Base-by-base conservation (phyloP, 2,329 filamentous ascomycete genomes). In the Alternaria burnsii region DNA sequence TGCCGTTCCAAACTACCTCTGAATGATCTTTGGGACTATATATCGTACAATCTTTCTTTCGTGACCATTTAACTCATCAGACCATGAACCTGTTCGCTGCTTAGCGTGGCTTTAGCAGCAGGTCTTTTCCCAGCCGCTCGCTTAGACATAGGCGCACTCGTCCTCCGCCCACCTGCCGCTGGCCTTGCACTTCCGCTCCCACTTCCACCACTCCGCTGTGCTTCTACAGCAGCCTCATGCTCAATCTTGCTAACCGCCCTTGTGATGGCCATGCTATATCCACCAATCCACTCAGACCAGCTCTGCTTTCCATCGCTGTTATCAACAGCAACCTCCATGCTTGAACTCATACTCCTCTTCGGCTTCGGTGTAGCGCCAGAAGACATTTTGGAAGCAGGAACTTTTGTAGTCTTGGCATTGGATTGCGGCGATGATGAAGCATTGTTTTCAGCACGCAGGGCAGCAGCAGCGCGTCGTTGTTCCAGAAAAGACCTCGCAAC, bases 221-320 rank as follows among this genome's bases (percentile, higher is more conserved):
- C 73, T 59, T 78, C 75, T 52, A 78, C 57, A 14, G 71, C 74
- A 41, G 74, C 75, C 47, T 78, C 76, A 20, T 75, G 72, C 58
- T 78, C 75, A 38, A 78, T 76, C 51, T 65, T 78, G 51, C 72
- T 75, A 10, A 78, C 73, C n/a, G 73, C 75, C 41, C 73, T 55
- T 18, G 71, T 70, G 46, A 78, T 76, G 10, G 76, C 75, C 60
- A 78, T 62, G 50, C 75, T 78, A 53, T 78, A 78, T 16, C 75
- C 76, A 0, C 76, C 76, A 52, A 78, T 76, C 76, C 76, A 78
- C 52, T 78, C 76, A 8, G 73, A 62, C 76, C 76, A 78, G 34
- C 71, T 71, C 65, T 75, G 66, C 52, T 73, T 72, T 0, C 67
- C 68, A 1, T 56, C 65, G 4, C 52, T 63, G 5, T 59, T 55